Evolutionary conservation across 257 asterid species (phyloP), one percentile per base, ranked within the genome.

Genomic region (Solanum pennellii): DNA sequence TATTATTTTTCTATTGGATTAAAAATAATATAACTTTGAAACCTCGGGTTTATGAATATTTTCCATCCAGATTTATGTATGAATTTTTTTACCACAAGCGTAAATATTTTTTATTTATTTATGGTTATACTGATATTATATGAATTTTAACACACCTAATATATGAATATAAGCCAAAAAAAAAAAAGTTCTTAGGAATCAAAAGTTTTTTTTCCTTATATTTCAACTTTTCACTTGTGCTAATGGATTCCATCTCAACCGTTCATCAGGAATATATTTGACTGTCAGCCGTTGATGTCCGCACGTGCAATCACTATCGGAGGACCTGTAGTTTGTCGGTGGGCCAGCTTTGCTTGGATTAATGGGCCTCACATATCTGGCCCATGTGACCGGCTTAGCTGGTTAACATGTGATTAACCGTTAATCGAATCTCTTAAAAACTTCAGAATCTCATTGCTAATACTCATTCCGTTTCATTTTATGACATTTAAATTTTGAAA

Each of bases 301-400:
- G 66, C 89, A 90, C 92, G 90, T 90, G 90, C 76, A 86, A 68
- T 87, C 60, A 83, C 89, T 86, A 41, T 29, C 11, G 68, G 82
- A 65, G 60, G 52, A 37, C 25, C n/a, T 71, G 83, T 35, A 68
- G 47, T 29, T 42, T 25, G 11, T 65, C 44, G 27, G 72, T 74
- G 69, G 88, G 91, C 91, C 87, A 87, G 86, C 88, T 91, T 76
- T 86, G 29, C 86, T 56, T 52, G 14, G 86, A 45, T 65, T 45
- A 39, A 56, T 84, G 83, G 82, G 84, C 77, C 86, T 87, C 56
- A 86, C 86, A 77, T 56, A 79, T 69, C 89, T 59, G 90, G 89
- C 86, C 83, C 92, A 91, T 89, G 93, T 88, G 93, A 87, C 41
- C 10, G 11, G 88, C 91, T 87, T 91, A 89, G 88, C 91, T 89